Evolutionary conservation across 1,139 yeast species (phyloP).

Genomic region (Ogataea hybrid): DNA sequence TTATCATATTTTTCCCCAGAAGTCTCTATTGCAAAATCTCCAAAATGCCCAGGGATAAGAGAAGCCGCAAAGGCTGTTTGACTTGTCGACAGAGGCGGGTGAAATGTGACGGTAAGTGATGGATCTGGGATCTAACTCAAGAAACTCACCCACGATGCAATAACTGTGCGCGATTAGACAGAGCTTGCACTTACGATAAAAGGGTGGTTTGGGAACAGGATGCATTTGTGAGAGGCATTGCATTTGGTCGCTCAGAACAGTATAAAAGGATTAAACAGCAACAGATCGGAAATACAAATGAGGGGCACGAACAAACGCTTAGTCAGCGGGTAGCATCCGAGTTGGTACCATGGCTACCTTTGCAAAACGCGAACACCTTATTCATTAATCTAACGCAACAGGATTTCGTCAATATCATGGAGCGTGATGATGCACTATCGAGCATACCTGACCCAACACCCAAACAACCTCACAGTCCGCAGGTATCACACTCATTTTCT

Average conservation of each 20-base stretch:
- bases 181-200: background rate
- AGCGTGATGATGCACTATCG: background rate
- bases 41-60: background rate
- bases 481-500: background rate
- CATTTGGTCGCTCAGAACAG: constrained; percentile 37
- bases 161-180: constrained; percentile 1
- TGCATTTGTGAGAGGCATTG: constrained; percentile 34
- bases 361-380: background rate
- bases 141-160: constrained; percentile 1
- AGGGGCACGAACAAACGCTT: background rate
- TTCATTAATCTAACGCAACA: background rate
- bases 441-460: background rate
- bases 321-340: background rate
- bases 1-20: too few relatives aligned
- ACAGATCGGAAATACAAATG: background rate
- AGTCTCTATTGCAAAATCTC: background rate
- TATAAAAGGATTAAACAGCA: constrained; percentile 17
- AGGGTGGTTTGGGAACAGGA: constrained; percentile 36
- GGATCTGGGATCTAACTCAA: background rate
- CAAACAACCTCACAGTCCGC: background rate
- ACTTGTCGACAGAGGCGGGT: constrained; percentile 5
- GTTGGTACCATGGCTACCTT: background rate
- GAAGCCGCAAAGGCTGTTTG: constrained; percentile 6
- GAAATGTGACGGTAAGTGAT: constrained; percentile 1
- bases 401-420: background rate